These are phyloP conservation scores for Fragilariopsis cylindrus DNA, from an alignment of 108 stramenopile species.

Conservation along the genomic window DNA sequence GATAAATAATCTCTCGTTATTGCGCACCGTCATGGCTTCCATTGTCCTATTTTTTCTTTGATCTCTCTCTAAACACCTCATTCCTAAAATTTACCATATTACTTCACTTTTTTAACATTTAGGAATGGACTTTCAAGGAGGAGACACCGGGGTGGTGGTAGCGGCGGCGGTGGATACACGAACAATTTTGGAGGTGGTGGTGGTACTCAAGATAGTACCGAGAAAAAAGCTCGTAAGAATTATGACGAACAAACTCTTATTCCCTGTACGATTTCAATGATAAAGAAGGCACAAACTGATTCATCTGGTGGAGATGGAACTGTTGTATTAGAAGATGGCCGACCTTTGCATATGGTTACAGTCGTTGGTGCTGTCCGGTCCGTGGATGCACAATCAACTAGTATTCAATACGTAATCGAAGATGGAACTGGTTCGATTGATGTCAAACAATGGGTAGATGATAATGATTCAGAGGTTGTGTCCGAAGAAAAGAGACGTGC, in stretches of 20 bases:
- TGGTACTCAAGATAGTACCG: constrained; percentile 10
- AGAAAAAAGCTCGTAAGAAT: constrained; percentile 41
- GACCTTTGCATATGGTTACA: constrained; percentile 68
- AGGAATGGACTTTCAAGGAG: constrained; percentile 66
- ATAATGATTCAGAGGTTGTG: constrained; percentile 59
- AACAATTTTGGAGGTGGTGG: constrained; percentile 22
- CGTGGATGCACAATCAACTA: constrained; percentile 54
- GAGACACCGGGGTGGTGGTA: constrained; percentile 18
- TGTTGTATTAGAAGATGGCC: constrained; percentile 62
- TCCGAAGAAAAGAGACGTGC: constrained; percentile 45
- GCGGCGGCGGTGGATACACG: constrained; percentile 4
- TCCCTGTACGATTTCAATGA: constrained; percentile 75
- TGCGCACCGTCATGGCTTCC: no score
- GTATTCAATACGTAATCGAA: constrained; percentile 67
- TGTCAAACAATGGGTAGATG: constrained; percentile 78
- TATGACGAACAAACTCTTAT: constrained; percentile 84
- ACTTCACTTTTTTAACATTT: not conserved
- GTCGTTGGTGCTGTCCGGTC: constrained; percentile 69
- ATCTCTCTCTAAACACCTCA: no score
- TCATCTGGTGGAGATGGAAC: constrained; percentile 39
- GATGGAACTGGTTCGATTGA: constrained; percentile 84
- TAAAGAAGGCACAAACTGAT: constrained; percentile 36
- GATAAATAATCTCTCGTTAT: no score
- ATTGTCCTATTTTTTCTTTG: no score
- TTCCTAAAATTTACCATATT: no score